Percentiles rank a stretch among this genome's conserved stretches.
Evolutionary conservation across 768 basidiomycete genomes (phyloP).

Genomic region (Lactarius deliciosus): DNA sequence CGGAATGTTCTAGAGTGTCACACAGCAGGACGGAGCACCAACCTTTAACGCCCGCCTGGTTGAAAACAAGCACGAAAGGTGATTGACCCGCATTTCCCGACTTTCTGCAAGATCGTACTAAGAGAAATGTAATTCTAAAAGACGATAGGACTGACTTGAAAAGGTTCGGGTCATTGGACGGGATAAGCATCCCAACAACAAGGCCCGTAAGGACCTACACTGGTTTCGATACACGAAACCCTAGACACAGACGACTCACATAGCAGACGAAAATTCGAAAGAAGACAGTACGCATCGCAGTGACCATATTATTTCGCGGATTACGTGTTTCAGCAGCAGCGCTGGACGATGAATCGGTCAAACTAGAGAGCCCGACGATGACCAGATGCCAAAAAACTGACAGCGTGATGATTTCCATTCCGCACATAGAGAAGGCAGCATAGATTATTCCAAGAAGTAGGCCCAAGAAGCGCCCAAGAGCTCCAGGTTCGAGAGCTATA

Average conservation of each 20-base stretch:
- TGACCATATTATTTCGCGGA: slow-evolving; percentile 25
- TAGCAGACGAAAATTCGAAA: slow-evolving; percentile 29
- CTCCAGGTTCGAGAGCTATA: slow-evolving; percentile 28
- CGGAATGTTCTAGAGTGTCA: not conserved
- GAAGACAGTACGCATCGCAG: slow-evolving; percentile 28
- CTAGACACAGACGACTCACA: slow-evolving; percentile 1
- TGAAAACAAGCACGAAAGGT: slow-evolving; percentile 29
- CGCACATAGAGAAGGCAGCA: slow-evolving; percentile 29
- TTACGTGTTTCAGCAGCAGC: slow-evolving; percentile 30
- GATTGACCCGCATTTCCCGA: slow-evolving; percentile 28
- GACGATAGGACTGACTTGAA: slow-evolving; percentile 22
- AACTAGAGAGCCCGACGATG: not conserved
- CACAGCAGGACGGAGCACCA: not conserved
- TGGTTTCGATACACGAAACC: not conserved
- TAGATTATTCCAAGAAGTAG: slow-evolving; percentile 26
- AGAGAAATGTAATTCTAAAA: not conserved
- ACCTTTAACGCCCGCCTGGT: slow-evolving; percentile 29
- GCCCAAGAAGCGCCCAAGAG: slow-evolving; percentile 27
- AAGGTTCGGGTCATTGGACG: slow-evolving; percentile 28
- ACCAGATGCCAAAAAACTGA: not conserved
- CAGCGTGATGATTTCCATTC: slow-evolving; percentile 30
- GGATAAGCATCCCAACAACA: slow-evolving; percentile 29
- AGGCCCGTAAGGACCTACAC: slow-evolving; percentile 26
- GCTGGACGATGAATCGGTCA: slow-evolving; percentile 15
- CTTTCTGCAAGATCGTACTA: slow-evolving; percentile 15